Conservation (phyloP, 306 rosid species). For the Vigna angularis region DNA sequence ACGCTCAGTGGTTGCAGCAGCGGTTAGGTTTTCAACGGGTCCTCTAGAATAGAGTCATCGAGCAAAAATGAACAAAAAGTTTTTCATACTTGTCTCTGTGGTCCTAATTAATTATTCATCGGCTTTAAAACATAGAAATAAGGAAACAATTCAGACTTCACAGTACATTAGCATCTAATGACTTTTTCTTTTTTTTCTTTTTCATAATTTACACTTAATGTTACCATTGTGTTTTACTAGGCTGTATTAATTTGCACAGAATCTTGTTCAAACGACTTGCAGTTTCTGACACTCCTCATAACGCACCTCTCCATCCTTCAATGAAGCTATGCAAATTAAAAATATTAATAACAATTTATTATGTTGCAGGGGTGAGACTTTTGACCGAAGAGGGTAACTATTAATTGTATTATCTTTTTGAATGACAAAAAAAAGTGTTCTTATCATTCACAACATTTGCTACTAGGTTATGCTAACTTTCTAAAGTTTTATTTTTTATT, state of each 20-base stretch:
- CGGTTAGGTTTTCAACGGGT: conserved; percentile 47
- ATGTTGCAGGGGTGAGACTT: not conserved
- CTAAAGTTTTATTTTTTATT: too few species aligned
- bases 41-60: conserved; percentile 42
- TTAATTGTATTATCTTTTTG: not conserved
- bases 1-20: conserved; percentile 52
- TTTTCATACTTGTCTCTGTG: conserved; percentile 28
- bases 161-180: not conserved
- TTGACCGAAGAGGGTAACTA: not conserved
- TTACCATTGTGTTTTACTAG: not conserved
- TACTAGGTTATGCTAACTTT: too few species aligned
- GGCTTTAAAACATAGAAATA: conserved; percentile 22
- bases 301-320: not conserved
- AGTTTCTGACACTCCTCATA: not conserved
- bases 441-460: not conserved
- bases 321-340: not conserved
- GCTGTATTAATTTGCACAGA: not conserved
- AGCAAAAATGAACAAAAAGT: conserved; percentile 35
- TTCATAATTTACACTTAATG: not conserved
- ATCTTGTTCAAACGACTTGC: not conserved
- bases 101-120: conserved; percentile 17
- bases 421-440: not conserved
- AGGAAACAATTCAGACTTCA: not conserved
- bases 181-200: not conserved
- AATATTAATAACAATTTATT: conserved; percentile 8